A percentile compares a stretch with the other conserved stretches of the same genome.
Conservation (phyloP, 148 eudicot species). For the Rhododendron ferrugineum region DNA sequence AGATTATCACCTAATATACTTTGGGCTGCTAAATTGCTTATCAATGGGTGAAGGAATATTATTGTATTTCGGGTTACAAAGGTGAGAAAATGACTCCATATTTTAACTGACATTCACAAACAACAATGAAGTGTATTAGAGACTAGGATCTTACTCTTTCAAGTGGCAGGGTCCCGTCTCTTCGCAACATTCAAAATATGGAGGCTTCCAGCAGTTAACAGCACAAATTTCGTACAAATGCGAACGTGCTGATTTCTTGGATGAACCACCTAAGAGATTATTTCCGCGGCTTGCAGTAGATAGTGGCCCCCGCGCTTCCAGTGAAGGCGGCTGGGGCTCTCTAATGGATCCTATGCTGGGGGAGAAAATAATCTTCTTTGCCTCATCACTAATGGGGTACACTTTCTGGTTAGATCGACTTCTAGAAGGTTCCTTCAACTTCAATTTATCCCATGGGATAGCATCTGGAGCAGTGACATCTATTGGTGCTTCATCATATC, state of each 20-base stretch:
- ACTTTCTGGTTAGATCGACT: constrained; percentile 19
- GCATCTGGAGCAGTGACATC: constrained; percentile 30
- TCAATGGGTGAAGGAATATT: neutral
- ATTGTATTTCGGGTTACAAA: neutral
- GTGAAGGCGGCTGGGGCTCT: constrained; percentile 13
- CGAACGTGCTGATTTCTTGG: constrained; percentile 41
- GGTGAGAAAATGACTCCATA: neutral
- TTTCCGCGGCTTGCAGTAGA: constrained; percentile 11
- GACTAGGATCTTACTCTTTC: constrained; percentile 50
- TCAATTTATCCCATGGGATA: constrained; percentile 18
- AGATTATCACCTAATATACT: neutral
- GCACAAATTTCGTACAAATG: constrained; percentile 64
- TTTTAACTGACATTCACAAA: neutral
- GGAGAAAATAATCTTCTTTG: neutral
- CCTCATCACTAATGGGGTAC: constrained; percentile 7
- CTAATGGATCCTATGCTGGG: constrained; percentile 11
- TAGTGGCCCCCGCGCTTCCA: constrained; percentile 14
- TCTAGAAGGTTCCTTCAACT: constrained; percentile 30
- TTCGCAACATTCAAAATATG: constrained; percentile 59
- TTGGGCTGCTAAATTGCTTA: neutral
- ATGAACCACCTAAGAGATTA: constrained; percentile 26
- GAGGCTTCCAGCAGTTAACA: constrained; percentile 70
- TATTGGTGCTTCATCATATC: constrained; percentile 69
- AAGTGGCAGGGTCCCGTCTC: constrained; percentile 80
- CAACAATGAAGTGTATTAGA: neutral